Base-by-base conservation (phyloP, 1,284 basidiomycete species). In the Flammula alnicola region DNA sequence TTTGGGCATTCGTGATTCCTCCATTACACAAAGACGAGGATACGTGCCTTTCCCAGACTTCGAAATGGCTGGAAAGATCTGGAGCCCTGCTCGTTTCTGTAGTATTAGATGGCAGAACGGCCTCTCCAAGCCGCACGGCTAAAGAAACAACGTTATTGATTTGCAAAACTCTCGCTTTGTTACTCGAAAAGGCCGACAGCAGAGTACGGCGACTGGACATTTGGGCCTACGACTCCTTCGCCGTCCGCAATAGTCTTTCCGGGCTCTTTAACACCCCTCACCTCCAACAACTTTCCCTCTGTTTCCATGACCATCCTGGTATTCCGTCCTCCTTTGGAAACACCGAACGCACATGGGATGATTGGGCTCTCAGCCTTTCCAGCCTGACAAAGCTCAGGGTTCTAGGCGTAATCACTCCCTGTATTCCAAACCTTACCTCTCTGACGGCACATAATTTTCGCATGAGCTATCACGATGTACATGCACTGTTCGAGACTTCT, bases 1-100 rank as follows among this genome's bases (percentile, higher is more conserved):
- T 59, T 1, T 61, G 59, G 59, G 38, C 51, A 10, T 53, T 54
- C 35, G 49, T 59, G 14, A 9, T 43, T 14, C 52, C 52, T 7
- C 57, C 59, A n/a, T 12, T 56, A 5, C 40, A 52, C 10, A 49
- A 43, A 36, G 33, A 23, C 11, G 14, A 25, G 4, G 17, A 50
- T 8, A 31, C n/a, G 9, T 52, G 51, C 30, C 31, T 54, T 14
- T 2, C 7, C 3, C 51, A 54, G 55, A 54, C 50, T 3, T 35
- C 43, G 10, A 36, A 49, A 17, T 61, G 59, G 59, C 33, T 58
- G 11, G 14, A 16, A 25, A 51, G 55, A 44, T 55, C 59, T 12
- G 46, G 40, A 12, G 37, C 14, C 2, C 49, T 59, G 27, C 41
- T 42, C 4, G 25, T 59, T n/a, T 50, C 55, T 9, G 25, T 61